Evolutionary conservation across 2,329 filamentous ascomycete species (phyloP).

Genomic region (Phialophora chinensis): DNA sequence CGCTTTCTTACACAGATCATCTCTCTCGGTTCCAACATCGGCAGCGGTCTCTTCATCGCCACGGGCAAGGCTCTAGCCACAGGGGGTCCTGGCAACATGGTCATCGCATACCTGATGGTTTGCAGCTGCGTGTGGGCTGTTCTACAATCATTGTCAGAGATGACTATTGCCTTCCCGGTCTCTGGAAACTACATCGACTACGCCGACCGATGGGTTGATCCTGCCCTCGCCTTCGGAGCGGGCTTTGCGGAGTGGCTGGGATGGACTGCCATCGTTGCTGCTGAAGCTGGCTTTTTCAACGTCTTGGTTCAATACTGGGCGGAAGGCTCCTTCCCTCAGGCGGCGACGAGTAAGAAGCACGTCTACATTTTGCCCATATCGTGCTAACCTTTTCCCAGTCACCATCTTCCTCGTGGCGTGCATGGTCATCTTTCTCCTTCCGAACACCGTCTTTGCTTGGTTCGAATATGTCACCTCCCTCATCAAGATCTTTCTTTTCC

Average conservation of each 20-base stretch:
- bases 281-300: slow-evolving; percentile 40
- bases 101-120: slow-evolving; percentile 45
- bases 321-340: slow-evolving; percentile 23
- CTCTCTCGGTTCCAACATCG: slow-evolving; percentile 41
- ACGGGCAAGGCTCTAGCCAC: slow-evolving; percentile 40
- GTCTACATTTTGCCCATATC: too few relatives aligned
- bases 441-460: slow-evolving; percentile 45
- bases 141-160: slow-evolving; percentile 43
- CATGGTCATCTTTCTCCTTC: slow-evolving; percentile 10
- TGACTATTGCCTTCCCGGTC: slow-evolving; percentile 49
- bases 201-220: slow-evolving; percentile 48
- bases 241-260: slow-evolving; percentile 39
- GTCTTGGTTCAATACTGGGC: slow-evolving; percentile 41
- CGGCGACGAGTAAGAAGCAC: slow-evolving; percentile 27
- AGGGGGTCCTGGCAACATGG: slow-evolving; percentile 44
- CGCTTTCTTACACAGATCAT: slow-evolving; percentile 14
- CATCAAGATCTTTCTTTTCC: slow-evolving; percentile 48
- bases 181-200: slow-evolving; percentile 50
- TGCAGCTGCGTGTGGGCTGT: slow-evolving; percentile 45
- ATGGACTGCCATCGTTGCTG: slow-evolving; percentile 36
- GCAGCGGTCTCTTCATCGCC: slow-evolving; percentile 46
- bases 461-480: slow-evolving; percentile 47
- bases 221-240: slow-evolving; percentile 49
- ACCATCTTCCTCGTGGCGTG: not conserved
- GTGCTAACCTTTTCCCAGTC: slow-evolving; percentile 7